Base-by-base conservation (phyloP, 108 stramenopile species). In the Pseudonitzschia pungens region DNA sequence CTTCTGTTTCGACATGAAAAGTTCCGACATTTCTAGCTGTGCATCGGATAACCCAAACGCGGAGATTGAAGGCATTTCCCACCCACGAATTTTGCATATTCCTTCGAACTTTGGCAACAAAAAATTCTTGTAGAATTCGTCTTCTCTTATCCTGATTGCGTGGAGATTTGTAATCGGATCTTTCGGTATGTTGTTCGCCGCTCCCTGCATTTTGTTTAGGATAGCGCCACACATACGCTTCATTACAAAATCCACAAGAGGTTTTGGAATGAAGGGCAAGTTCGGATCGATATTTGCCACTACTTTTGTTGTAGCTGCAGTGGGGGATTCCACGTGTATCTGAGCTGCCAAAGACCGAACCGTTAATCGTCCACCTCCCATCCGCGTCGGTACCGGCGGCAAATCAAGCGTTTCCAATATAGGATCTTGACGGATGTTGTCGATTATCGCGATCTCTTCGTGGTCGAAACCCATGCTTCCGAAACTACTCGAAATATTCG, bases 261-360 rank as follows among this genome's bases (percentile, higher is more conserved):
- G 71, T 64, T 93, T 89, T 2, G 97, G 96, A 36, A 93, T 74
- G 24, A 98, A 79, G 12, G 82, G 65, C 18, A 95, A 69, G 58
- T 93, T 90, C 15, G 94, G 95, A 82, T 98, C 92, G 36, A 98
- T 63, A 71, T 97, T 97, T 28, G 95, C 90, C 11, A 98, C 83
- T 27, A 98, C 75, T 48, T 71, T 79, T 9, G 96, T 96, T 20
- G 77, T 66, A 12, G 92, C 93, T 26, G 83, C 72, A 0, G 92
- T 90, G 0, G 97, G 91, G 16, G 88, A 83, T 16, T 90, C 62
- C 26, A 97, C 72, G 32, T 91, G 74, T 48, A 96, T 84, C 22
- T 80, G 59, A 2, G 91, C 92, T 44, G 83, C 66, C 72, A 96
- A 92, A 20, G 78, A 80, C 6, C 87, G 74, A 52, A 97, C 80